These are phyloP conservation scores for Pneumocystis oryctolagi DNA, from an alignment of 1,139 yeast species.

Conservation along the genomic window DNA sequence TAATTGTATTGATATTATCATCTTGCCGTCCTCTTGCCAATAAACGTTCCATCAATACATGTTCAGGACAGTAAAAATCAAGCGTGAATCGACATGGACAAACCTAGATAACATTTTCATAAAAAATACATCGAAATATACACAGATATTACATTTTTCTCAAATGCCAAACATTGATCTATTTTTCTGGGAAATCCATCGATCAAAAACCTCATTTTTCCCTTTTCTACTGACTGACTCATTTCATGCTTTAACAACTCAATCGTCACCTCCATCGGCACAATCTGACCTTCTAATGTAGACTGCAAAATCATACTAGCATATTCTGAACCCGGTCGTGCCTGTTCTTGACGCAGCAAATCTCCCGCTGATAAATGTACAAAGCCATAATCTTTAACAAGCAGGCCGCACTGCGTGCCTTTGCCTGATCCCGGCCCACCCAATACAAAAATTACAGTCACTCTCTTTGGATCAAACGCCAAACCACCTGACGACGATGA, in stretches of 20 bases:
- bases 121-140: neutral
- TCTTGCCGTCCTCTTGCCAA: slow-evolving; percentile 85
- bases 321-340: slow-evolving; percentile 62
- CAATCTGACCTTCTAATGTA: slow-evolving; percentile 79
- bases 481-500: neutral
- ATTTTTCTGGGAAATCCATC: slow-evolving; percentile 97
- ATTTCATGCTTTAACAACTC: slow-evolving; percentile 74
- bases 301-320: slow-evolving; percentile 74
- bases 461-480: slow-evolving; percentile 5
- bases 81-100: slow-evolving; percentile 53
- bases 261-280: slow-evolving; percentile 89
- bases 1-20: slow-evolving; percentile 81
- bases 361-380: slow-evolving; percentile 92
- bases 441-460: neutral
- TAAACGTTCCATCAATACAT: slow-evolving; percentile 69
- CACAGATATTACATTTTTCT: slow-evolving; percentile 48
- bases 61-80: slow-evolving; percentile 89
- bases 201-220: slow-evolving; percentile 52
- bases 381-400: slow-evolving; percentile 67
- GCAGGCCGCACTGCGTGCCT: slow-evolving; percentile 85
- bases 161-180: slow-evolving; percentile 94
- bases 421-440: slow-evolving; percentile 67
- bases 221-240: slow-evolving; percentile 36
- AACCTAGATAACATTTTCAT: slow-evolving; percentile 2
- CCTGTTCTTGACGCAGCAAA: slow-evolving; percentile 79